Conservation (phyloP, 2,329 filamentous ascomycete species). For the Mariannaea elegans region DNA sequence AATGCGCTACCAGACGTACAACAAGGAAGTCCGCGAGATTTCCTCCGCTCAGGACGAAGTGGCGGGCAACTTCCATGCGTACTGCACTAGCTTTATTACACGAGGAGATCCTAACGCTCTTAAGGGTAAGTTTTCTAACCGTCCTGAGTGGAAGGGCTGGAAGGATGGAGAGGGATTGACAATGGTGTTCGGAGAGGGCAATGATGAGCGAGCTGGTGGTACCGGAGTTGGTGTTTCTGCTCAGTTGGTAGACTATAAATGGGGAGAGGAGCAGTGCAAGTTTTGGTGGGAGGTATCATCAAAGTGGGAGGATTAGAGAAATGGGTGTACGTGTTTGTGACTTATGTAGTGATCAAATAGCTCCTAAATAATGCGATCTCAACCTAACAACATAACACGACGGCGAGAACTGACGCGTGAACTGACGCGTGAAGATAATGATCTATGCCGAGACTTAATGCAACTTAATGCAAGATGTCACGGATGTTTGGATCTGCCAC, state of each 20-base stretch:
- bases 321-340: not conserved
- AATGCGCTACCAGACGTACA: conserved; percentile 49
- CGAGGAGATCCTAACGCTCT: conserved; percentile 32
- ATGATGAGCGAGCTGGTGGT: conserved; percentile 58
- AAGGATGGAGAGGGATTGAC: conserved; percentile 41
- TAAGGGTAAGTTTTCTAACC: conserved; percentile 31
- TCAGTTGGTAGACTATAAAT: conserved; percentile 50
- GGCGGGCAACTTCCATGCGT: conserved; percentile 32
- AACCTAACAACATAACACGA: too few relatives aligned
- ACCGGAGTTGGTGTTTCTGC: conserved; percentile 47
- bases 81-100: conserved; percentile 35
- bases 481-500: too few relatives aligned
- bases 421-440: too few relatives aligned
- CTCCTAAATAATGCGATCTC: too few relatives aligned
- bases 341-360: not conserved
- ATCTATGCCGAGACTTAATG: too few relatives aligned
- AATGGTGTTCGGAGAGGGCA: conserved; percentile 57
- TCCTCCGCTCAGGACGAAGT: conserved; percentile 42
- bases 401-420: too few relatives aligned
- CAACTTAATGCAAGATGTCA: too few relatives aligned
- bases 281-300: conserved; percentile 54
- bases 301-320: conserved; percentile 41
- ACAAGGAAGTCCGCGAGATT: conserved; percentile 46
- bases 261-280: conserved; percentile 53
- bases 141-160: conserved; percentile 38